These are phyloP conservation scores for Komagataella kurtzmanii DNA, from an alignment of 805 yeast species.

Conservation along the genomic window DNA sequence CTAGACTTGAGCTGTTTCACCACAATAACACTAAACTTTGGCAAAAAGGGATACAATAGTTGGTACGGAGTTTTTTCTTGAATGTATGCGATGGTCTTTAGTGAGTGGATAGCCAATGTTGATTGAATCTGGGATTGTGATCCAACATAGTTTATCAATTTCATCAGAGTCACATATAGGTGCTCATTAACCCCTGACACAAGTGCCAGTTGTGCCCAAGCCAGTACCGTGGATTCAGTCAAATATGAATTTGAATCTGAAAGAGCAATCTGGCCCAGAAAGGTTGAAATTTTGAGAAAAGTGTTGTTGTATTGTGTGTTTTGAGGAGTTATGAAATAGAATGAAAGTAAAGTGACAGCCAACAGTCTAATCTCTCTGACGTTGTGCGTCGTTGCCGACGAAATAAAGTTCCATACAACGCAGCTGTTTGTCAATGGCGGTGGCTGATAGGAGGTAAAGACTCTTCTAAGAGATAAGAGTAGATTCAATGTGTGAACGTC, in stretches of 20 bases:
- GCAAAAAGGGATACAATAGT: conserved; percentile 66
- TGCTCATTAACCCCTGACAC: conserved; percentile 49
- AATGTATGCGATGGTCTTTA: conserved; percentile 43
- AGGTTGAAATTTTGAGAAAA: conserved; percentile 29
- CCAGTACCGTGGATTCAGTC: conserved; percentile 44
- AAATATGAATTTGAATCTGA: conserved; percentile 19
- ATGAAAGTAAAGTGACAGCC: conserved; percentile 38
- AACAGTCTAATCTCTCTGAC: conserved; percentile 44
- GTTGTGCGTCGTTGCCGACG: conserved; percentile 22
- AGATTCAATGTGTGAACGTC: conserved; percentile 12
- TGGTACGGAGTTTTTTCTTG: conserved; percentile 63
- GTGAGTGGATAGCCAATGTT: conserved; percentile 53
- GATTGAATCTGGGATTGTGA: conserved; percentile 52
- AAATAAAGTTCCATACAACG: conserved; percentile 25
- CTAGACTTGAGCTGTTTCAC: conserved; percentile 37
- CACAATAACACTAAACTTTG: conserved; percentile 51
- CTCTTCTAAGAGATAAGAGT: conserved; percentile 28
- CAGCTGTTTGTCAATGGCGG: conserved; percentile 20
- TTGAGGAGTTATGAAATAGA: conserved; percentile 28
- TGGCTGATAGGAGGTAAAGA: conserved; percentile 40
- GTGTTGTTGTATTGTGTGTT: conserved; percentile 25
- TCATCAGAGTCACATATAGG: conserved; percentile 50
- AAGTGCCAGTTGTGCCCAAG: conserved; percentile 55
- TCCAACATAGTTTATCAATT: conserved; percentile 52
- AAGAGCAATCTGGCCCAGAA: conserved; percentile 28